phyloP scores from a whole-genome alignment of 176 grass and related monocot genomes.

The Elaeis guineensis region DNA sequence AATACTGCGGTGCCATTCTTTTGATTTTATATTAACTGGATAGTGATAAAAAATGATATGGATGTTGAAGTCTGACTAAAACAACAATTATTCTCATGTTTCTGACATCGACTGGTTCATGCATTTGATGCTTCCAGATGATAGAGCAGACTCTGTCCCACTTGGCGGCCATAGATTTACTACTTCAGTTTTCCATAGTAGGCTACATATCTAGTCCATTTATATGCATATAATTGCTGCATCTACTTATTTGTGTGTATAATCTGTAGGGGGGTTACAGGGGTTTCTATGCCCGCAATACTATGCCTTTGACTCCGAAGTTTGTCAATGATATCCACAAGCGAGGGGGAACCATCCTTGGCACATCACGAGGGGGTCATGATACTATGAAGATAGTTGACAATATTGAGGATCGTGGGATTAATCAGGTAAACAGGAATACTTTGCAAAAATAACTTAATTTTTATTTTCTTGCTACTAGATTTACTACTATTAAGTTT shows the following conservation, averaged over 20 bases:
- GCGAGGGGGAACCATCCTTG: slow-evolving; percentile 14
- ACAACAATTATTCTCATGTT: too few species aligned
- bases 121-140: too few species aligned
- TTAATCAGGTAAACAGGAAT: slow-evolving; percentile 6
- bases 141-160: neutral
- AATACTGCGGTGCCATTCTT: too few species aligned
- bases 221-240: neutral
- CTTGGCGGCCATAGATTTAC: neutral
- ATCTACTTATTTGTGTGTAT: too few species aligned
- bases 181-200: neutral
- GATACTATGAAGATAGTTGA: slow-evolving; percentile 18
- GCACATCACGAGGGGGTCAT: slow-evolving; percentile 23
- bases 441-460: too few species aligned
- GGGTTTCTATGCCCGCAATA: slow-evolving; percentile 19
- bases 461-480: neutral
- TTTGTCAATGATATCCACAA: slow-evolving; percentile 23
- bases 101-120: too few species aligned
- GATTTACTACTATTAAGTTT: neutral
- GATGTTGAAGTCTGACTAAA: too few species aligned
- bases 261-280: slow-evolving; percentile 15
- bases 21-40: too few species aligned
- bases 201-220: neutral
- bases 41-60: too few species aligned
- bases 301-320: slow-evolving; percentile 7
- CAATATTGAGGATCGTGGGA: slow-evolving; percentile 13